These are phyloP conservation scores for Paratinospora sagittata DNA, from an alignment of 164 flowering plant species.

Conservation along the genomic window DNA sequence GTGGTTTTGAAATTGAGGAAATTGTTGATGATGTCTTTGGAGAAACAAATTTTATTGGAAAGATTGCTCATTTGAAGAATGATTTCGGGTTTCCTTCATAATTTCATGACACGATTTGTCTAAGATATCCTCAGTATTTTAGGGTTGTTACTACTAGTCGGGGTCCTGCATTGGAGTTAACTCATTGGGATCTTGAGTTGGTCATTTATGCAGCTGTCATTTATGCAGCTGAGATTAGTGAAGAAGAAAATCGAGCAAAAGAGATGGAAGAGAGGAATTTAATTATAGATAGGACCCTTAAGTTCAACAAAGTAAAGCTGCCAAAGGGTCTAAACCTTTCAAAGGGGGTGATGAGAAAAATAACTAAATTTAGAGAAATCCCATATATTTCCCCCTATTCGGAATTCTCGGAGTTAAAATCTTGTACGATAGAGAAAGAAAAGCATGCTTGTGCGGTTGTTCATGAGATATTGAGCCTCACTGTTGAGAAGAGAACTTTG, in stretches of 20 bases:
- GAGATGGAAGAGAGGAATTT: conserved; percentile 64
- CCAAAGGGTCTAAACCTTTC: conserved; percentile 86
- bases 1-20: conserved; percentile 73
- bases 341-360: conserved; percentile 70
- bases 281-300: conserved; percentile 76
- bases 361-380: conserved; percentile 56
- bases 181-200: conserved; percentile 91
- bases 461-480: conserved; percentile 87
- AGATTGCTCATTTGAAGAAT: conserved; percentile 69
- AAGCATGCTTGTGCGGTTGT: conserved; percentile 90
- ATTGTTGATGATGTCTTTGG: conserved; percentile 89
- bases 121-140: conserved; percentile 81
- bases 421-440: conserved; percentile 73
- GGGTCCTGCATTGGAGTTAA: conserved; percentile 81
- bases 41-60: conserved; percentile 77
- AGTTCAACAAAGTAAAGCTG: conserved; percentile 71
- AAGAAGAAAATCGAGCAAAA: conserved; percentile 50
- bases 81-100: conserved; percentile 86
- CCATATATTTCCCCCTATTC: conserved; percentile 87
- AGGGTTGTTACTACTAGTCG: conserved; percentile 59
- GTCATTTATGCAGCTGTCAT: conserved; percentile 89
- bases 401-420: conserved; percentile 58
- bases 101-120: conserved; percentile 72
- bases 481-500: conserved; percentile 84
- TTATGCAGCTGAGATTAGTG: conserved; percentile 67